Base-by-base conservation (phyloP, 1,284 basidiomycete genomes). In the Blastosporella zonata region DNA sequence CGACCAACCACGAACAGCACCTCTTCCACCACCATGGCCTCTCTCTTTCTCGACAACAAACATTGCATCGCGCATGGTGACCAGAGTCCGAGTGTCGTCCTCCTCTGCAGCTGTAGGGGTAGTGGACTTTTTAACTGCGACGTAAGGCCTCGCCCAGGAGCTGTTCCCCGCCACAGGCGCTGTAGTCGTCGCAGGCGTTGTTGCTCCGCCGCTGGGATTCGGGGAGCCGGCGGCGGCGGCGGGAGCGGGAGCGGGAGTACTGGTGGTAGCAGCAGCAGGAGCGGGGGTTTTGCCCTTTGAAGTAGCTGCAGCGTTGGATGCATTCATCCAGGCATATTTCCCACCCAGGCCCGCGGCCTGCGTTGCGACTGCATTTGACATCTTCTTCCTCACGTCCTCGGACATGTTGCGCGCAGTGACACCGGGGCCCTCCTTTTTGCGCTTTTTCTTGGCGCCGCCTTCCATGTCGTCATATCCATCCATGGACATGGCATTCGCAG, bases 281-380 rank as follows among this genome's bases (percentile, higher is more conserved):
- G 69, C 62, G 46, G 76, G 75, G 27, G 75, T 62, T 57, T 50
- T 40, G 2, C 8, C 18, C 18, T 83, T 67, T 17, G 76, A 62
- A 1, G 74, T 57, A 3, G 79, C 62, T 23, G 70, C 62, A 20
- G 36, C 20, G 53, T 73, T 78, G 7, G 79, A 78, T 1, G 85
- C 79, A 15, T 73, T 90, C 84, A 93, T 89, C 91, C 90, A 93
- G 12, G 88, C 77, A 60, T 91, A 93, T 63, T 86, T 86, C 17
- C 84, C 82, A 1, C 82, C 81, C 27, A 90, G 62, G 0, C 90
- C 90, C n/a, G 89, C 86, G 1, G 87, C 88, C 61, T 90, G 87
- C 57, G 82, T 85, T n/a, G 91, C 90, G 3, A 88, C 87, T 25
- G 87, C 87, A 63, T 93, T 91, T 37, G 87, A 88, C 81, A 93